Evolutionary conservation across 208 protist species (phyloP), one percentile per base, ranked within the genome.

Genomic region (Leishmania mexicana): DNA sequence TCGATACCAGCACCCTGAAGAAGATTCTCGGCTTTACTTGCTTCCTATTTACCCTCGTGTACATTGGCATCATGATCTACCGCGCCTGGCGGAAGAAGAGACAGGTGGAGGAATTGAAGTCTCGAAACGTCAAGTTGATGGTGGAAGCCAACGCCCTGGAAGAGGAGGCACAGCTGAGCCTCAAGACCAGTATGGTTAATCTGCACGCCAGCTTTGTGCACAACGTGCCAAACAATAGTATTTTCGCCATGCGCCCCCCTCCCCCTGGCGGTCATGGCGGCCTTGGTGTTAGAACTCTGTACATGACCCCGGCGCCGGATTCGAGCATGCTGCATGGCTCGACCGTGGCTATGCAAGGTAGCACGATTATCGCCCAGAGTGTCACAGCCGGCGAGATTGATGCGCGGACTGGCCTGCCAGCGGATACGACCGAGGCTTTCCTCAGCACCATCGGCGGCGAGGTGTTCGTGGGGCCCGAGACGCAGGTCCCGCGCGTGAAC

Each of bases 21-120:
- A 60, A 86, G 58, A 75, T 91, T 64, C 87, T 93, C 31, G 90
- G 86, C 64, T 78, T 88, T 67, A 89, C 86, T 35, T 88, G 84
- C 70, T 81, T 90, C 54, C 45, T 87, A 62, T 94, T 94, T 54
- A 84, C 87, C 21, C 38, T 80, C 19, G 54, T 84, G 40, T 92
- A 92, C 81, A 53, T 85, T 7, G 78, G 83, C 57, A 90, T 90
- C 53, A 81, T 90, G 51, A 31, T 90, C 70, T 81, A 81, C 77
- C 84, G 87, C 47, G 62, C 65, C 58, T 80, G 85, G 79, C 81
- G 84, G 49, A 87, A 90, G 70, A 57, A 71, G 68, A 82, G 81
- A n/a, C 84, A 86, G 78, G 47, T 89, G 38, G 51, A 81, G 45
- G 80, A 82, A 60, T 75, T 92, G 47, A 75, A 86, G 76, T 58